Evolutionary conservation across 768 basidiomycete species (phyloP).

Genomic region (Termitomyces sp.): DNA sequence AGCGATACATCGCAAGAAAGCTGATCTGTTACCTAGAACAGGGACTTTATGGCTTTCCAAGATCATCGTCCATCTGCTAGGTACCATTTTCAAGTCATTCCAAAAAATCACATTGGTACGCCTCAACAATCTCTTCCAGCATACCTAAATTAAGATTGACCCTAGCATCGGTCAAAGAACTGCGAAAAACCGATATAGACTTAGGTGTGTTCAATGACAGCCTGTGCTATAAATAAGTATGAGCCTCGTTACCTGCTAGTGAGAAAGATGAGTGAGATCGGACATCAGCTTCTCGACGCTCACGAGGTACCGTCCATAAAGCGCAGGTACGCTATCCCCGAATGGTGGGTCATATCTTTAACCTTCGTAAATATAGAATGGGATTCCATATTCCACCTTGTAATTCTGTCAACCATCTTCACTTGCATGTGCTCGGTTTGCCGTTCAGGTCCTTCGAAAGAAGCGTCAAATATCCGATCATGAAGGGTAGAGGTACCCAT

Average conservation of each 20-base stretch:
- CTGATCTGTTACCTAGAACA: slow-evolving; percentile 29
- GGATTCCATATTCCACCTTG: slow-evolving; percentile 84
- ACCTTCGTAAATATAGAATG: slow-evolving; percentile 38
- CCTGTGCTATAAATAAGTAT: background rate
- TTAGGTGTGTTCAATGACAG: slow-evolving; percentile 33
- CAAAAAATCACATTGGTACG: slow-evolving; percentile 47
- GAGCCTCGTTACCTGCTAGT: slow-evolving; percentile 17
- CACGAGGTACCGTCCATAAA: slow-evolving; percentile 32
- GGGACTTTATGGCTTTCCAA: slow-evolving; percentile 42
- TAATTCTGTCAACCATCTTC: slow-evolving; percentile 66
- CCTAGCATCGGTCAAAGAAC: slow-evolving; percentile 48
- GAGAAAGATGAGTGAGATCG: slow-evolving; percentile 32
- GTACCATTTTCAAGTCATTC: slow-evolving; percentile 47
- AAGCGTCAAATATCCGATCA: slow-evolving; percentile 44
- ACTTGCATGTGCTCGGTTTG: slow-evolving; percentile 66
- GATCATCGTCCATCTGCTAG: slow-evolving; percentile 43
- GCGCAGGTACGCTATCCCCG: slow-evolving; percentile 34
- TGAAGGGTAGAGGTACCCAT: slow-evolving; percentile 28
- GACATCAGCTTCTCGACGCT: slow-evolving; percentile 44
- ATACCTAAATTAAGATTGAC: background rate
- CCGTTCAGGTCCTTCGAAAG: slow-evolving; percentile 46
- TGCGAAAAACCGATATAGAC: slow-evolving; percentile 37
- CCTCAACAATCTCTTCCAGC: background rate
- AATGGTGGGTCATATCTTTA: background rate
- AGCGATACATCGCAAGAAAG: background rate